A percentile compares a stretch with the other conserved stretches of the same genome.
phyloP scores from a whole-genome alignment of 768 basidiomycete genomes.

The Suillus cothurnatus region DNA sequence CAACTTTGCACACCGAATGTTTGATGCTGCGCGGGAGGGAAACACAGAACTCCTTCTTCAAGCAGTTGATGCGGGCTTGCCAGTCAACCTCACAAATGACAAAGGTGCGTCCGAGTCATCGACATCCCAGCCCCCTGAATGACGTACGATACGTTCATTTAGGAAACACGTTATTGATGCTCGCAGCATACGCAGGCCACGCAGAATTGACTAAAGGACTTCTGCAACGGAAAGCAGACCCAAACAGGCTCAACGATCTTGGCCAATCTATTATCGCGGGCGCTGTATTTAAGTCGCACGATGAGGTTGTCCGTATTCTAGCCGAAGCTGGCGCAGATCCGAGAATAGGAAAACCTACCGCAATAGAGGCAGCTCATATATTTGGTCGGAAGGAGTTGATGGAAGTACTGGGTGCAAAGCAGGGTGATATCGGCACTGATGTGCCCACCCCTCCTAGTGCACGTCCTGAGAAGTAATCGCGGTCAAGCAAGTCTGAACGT shows the following conservation, averaged over 20 bases:
- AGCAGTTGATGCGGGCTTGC: constrained; percentile 70
- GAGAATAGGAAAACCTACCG: constrained; percentile 63
- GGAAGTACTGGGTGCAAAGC: constrained; percentile 56
- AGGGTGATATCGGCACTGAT: constrained; percentile 45
- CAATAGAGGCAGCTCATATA: constrained; percentile 68
- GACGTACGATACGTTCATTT: constrained; percentile 6
- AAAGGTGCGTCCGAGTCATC: constrained; percentile 47
- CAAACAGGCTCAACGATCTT: constrained; percentile 69
- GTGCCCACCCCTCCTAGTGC: constrained; percentile 33
- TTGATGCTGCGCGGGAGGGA: constrained; percentile 71
- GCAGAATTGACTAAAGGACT: constrained; percentile 52
- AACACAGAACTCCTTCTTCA: constrained; percentile 52
- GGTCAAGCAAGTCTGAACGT: background rate
- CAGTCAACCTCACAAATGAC: constrained; percentile 70
- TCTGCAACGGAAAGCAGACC: constrained; percentile 59
- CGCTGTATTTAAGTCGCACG: constrained; percentile 74
- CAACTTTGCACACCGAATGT: constrained; percentile 66
- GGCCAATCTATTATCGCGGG: constrained; percentile 77
- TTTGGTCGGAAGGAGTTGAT: constrained; percentile 62
- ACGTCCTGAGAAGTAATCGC: constrained; percentile 8
- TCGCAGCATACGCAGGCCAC: constrained; percentile 75
- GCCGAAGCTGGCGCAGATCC: constrained; percentile 60
- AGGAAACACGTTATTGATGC: constrained; percentile 83
- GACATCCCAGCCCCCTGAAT: background rate
- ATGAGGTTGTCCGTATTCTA: constrained; percentile 62